Evolutionary conservation across 768 basidiomycete species (phyloP), one percentile per base, ranked within the genome.

Genomic region (Termitomyces sp.): DNA sequence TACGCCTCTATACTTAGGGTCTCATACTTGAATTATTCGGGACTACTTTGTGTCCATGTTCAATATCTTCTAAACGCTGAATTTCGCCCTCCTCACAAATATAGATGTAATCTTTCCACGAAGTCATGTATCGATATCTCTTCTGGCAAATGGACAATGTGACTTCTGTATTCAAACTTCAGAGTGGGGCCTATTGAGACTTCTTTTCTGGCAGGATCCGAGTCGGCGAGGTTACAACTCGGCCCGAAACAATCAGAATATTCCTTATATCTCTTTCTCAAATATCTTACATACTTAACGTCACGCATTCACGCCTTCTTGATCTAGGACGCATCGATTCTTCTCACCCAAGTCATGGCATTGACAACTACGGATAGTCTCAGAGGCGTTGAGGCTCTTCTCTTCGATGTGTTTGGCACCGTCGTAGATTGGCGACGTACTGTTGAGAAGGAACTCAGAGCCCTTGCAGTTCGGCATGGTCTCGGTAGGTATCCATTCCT

Each of bases 331-430:
- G 4, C 8, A 10, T 34, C 32, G 10, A 43, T 19, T 12, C 28
- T 17, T 32, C 41, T 43, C 24, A 32, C 28, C 51, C 51, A 14
- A 22, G 42, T 9, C 22, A 43, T 52, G 51, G 21, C 41, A 52
- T 43, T 22, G 19, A 41, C 14, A 38, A 41, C 40, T 37, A 41
- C 46, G n/a, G 30, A 19, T 30, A 50, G n/a, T 35, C 56, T 65
- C 24, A 45, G 60, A 28, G 65, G 67, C 19, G 64, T 80, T 22
- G 72, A 80, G 32, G 77, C 69, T 7, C 70, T 76, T 35, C 40
- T 78, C 9, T 81, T 81, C 50, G 79, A 81, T 45, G 74, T 77
- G 14, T 74, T 82, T 45, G 80, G 80, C 4, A 82, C 79, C 1
- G 73, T 75, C 2, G 77, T 80, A 11, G 76, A 81, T 56, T 81